phyloP scores from a whole-genome alignment of 2,329 filamentous ascomycete genomes.

The Periconia sp. region DNA sequence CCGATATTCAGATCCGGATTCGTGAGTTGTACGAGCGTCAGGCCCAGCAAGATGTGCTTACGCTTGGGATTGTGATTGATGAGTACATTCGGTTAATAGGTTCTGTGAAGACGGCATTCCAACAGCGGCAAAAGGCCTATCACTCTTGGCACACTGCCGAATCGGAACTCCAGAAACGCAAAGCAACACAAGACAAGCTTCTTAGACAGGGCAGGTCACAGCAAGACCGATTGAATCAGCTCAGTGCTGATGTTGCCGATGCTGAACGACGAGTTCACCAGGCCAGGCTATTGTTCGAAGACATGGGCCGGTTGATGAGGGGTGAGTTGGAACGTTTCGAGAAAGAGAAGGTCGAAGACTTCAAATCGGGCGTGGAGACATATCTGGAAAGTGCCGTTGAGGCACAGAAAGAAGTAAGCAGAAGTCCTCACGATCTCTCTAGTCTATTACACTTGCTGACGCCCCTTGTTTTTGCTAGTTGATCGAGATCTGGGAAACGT shows the following conservation, averaged over 20 bases:
- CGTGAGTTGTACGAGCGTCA: conserved; percentile 94
- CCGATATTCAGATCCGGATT: conserved; percentile 90
- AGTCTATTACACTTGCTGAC: background rate
- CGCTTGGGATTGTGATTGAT: conserved; percentile 94
- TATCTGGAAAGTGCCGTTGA: conserved; percentile 96
- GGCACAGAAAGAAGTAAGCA: conserved; percentile 91
- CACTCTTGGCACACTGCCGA: conserved; percentile 93
- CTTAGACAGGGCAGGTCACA: conserved; percentile 92
- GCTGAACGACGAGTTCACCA: conserved; percentile 92
- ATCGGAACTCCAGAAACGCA: conserved; percentile 86
- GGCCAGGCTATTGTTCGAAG: conserved; percentile 85
- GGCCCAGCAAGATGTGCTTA: conserved; percentile 94
- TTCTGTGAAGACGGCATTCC: conserved; percentile 90
- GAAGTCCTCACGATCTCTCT: background rate
- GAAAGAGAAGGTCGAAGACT: conserved; percentile 96
- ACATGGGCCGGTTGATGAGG: conserved; percentile 94
- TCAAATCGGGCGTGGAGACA: conserved; percentile 96
- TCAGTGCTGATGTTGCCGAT: conserved; percentile 91
- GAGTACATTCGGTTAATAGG: conserved; percentile 97
- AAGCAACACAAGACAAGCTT: conserved; percentile 88
- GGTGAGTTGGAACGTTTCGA: conserved; percentile 92
- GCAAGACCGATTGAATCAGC: conserved; percentile 90
- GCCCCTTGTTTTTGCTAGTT: conserved; percentile 48
- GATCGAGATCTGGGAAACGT: conserved; percentile 96
- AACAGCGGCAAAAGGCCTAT: conserved; percentile 91